These are phyloP conservation scores for Orbilia quercus DNA, from an alignment of 2,329 filamentous ascomycete genomes.

Conservation along the genomic window DNA sequence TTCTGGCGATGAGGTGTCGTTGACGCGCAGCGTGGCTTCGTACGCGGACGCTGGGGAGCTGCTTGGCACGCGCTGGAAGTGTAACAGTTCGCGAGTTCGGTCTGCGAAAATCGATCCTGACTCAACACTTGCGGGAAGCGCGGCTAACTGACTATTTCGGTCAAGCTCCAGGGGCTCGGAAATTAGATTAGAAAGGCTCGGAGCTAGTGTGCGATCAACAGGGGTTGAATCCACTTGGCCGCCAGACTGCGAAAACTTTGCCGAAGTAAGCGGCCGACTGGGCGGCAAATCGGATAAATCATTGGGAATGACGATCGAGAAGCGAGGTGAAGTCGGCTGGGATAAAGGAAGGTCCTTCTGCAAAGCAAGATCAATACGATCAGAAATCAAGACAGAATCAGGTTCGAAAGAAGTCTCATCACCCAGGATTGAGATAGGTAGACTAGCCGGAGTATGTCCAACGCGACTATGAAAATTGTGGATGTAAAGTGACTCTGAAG, in stretches of 20 bases:
- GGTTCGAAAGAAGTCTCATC: neutral
- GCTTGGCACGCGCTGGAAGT: conserved; percentile 14
- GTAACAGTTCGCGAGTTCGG: conserved; percentile 1
- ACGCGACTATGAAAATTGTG: neutral
- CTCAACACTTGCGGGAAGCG: conserved; percentile 38
- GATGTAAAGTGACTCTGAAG: conserved; percentile 1
- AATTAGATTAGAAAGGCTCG: conserved; percentile 18
- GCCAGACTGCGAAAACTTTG: conserved; percentile 12
- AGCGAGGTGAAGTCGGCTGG: conserved; percentile 5
- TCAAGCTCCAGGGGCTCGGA: conserved; percentile 38
- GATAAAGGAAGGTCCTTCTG: conserved; percentile 15
- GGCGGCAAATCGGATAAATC: conserved; percentile 13
- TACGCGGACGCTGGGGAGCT: conserved; percentile 34
- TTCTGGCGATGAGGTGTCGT: conserved; percentile 1
- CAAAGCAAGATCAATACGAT: neutral
- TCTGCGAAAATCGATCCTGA: conserved; percentile 20
- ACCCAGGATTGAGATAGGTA: conserved; percentile 18
- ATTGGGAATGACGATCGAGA: neutral
- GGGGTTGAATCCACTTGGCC: neutral
- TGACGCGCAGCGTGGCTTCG: conserved; percentile 9
- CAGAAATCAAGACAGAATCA: neutral
- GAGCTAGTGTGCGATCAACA: conserved; percentile 4
- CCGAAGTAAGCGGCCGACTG: conserved; percentile 32
- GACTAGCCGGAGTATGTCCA: neutral
- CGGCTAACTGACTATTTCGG: conserved; percentile 27